A percentile compares a stretch with the other conserved stretches of the same genome.
phyloP scores from a whole-genome alignment of 2,329 filamentous ascomycete species.

The Fusarium haematococcum region DNA sequence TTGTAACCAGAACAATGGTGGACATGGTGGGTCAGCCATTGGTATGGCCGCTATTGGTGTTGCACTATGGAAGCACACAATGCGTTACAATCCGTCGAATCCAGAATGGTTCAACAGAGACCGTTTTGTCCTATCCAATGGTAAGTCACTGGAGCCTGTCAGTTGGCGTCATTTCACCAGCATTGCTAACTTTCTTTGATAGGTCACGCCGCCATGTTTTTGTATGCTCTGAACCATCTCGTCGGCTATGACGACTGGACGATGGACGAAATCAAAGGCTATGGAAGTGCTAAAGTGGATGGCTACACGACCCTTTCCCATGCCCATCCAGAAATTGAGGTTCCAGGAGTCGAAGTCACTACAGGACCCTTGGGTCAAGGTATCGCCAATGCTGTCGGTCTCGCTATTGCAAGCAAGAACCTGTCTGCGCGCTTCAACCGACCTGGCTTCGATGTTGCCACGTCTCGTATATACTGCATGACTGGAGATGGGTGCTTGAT shows the following conservation, averaged over 20 bases:
- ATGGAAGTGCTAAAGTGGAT: slow-evolving; percentile 53
- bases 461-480: slow-evolving; percentile 65
- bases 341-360: slow-evolving; percentile 67
- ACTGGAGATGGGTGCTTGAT: slow-evolving; percentile 67
- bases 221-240: slow-evolving; percentile 63
- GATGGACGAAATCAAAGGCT: slow-evolving; percentile 64
- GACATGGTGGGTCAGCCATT: background rate
- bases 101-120: slow-evolving; percentile 69
- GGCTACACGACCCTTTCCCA: slow-evolving; percentile 50
- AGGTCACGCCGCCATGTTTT: slow-evolving; percentile 55
- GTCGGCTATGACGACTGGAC: slow-evolving; percentile 63
- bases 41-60: slow-evolving; percentile 40
- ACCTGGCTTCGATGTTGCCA: slow-evolving; percentile 59
- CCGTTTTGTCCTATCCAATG: slow-evolving; percentile 70
- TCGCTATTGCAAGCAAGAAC: slow-evolving; percentile 59
- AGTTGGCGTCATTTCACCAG: background rate
- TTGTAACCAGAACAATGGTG: too few relatives aligned
- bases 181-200: background rate
- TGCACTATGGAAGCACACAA: slow-evolving; percentile 67
- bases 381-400: slow-evolving; percentile 49
- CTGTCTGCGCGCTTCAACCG: slow-evolving; percentile 63
- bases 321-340: slow-evolving; percentile 67
- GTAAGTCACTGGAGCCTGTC: slow-evolving; percentile 3
- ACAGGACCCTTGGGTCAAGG: slow-evolving; percentile 69
- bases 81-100: slow-evolving; percentile 66